phyloP scores from a whole-genome alignment of 2,329 filamentous ascomycete species.

The Simplicillium aogashimaense region DNA sequence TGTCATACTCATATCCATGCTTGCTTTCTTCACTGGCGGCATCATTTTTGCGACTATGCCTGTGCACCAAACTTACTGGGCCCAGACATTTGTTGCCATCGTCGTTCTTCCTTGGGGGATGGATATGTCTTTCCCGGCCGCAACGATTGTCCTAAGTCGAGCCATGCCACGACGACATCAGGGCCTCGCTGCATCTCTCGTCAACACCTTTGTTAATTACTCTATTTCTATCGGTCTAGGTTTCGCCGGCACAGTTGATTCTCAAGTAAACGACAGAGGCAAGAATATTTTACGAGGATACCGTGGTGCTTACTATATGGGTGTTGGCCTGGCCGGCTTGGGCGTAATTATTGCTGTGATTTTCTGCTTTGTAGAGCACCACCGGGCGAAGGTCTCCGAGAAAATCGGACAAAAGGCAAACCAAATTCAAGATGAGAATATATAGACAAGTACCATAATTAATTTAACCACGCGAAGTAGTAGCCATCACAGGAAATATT shows the following conservation, averaged over 20 bases:
- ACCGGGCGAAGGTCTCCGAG: neutral
- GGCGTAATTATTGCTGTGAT: constrained; percentile 19
- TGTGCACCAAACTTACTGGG: constrained; percentile 48
- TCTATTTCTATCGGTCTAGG: constrained; percentile 52
- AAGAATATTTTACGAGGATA: constrained; percentile 21
- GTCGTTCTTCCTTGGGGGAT: constrained; percentile 47
- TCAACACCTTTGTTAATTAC: constrained; percentile 55
- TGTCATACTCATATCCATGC: constrained; percentile 28
- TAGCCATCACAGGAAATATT: too few relatives aligned
- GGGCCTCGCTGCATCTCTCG: constrained; percentile 33
- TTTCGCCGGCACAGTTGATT: constrained; percentile 50
- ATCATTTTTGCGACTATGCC: constrained; percentile 34
- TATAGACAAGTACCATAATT: neutral
- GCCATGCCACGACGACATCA: constrained; percentile 28
- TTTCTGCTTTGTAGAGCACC: neutral
- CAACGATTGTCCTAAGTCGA: constrained; percentile 46
- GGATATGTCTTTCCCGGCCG: constrained; percentile 54
- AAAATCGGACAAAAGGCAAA: neutral
- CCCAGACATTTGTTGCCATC: constrained; percentile 45
- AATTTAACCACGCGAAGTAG: too few relatives aligned
- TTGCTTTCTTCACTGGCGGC: constrained; percentile 26
- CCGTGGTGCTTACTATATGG: constrained; percentile 28
- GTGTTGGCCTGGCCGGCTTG: constrained; percentile 23
- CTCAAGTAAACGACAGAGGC: constrained; percentile 15
- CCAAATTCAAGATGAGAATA: neutral